These are phyloP conservation scores for Neurospora sp. DNA, from an alignment of 495 filamentous ascomycete genomes.

Conservation along the genomic window DNA sequence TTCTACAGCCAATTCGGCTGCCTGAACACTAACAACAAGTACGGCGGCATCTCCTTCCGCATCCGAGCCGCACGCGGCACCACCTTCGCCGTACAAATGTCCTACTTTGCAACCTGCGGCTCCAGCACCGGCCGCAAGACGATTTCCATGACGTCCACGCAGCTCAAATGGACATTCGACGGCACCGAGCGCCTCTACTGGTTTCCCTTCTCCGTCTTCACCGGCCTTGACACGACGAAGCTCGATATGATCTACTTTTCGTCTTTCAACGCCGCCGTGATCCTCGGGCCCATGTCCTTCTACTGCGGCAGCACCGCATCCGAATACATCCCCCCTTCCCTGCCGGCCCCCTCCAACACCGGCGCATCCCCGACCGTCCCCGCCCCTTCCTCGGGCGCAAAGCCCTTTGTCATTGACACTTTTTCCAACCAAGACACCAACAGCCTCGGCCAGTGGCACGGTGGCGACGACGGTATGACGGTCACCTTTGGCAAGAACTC, in stretches of 20 bases:
- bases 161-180: constrained; percentile 52
- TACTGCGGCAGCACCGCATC: constrained; percentile 47
- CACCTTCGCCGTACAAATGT: constrained; percentile 43
- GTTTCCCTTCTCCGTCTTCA: constrained; percentile 44
- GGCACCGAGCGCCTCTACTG: constrained; percentile 51
- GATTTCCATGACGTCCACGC: constrained; percentile 28
- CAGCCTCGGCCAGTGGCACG: constrained; percentile 61
- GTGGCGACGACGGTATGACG: constrained; percentile 44
- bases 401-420: constrained; percentile 54
- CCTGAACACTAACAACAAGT: constrained; percentile 36
- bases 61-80: constrained; percentile 46
- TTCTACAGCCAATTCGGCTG: constrained; percentile 52
- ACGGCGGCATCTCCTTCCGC: constrained; percentile 49
- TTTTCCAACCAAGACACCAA: constrained; percentile 49
- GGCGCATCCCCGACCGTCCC: constrained; percentile 30
- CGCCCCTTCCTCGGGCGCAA: constrained; percentile 37
- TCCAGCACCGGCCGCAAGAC: constrained; percentile 29
- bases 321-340: constrained; percentile 40
- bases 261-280: constrained; percentile 34
- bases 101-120: constrained; percentile 30
- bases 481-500: constrained; percentile 37
- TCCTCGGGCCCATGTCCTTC: constrained; percentile 47
- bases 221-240: constrained; percentile 41
- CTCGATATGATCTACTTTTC: constrained; percentile 42
- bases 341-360: constrained; percentile 12